Conservation (phyloP, 2,329 filamentous ascomycete species). For the Verticillium isaacii region DNA sequence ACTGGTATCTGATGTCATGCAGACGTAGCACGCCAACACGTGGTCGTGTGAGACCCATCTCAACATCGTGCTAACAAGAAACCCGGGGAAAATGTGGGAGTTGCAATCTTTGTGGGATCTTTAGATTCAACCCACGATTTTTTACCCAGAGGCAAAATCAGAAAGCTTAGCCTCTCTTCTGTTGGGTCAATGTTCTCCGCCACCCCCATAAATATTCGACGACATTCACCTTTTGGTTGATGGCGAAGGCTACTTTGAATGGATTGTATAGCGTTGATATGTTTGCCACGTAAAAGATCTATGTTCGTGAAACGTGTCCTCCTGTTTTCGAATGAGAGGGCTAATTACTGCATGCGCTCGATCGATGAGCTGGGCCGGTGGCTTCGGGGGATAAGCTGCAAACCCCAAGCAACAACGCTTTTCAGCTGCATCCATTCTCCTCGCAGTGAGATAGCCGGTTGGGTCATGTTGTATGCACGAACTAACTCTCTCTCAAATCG, state of each 20-base stretch:
- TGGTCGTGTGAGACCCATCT: neutral
- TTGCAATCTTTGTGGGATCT: neutral
- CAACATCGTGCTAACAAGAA: neutral
- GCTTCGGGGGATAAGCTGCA: too few species aligned
- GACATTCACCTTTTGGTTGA: neutral
- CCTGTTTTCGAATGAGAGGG: too few species aligned
- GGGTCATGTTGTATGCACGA: too few species aligned
- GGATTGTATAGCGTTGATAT: too few species aligned
- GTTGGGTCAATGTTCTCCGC: neutral
- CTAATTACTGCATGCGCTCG: too few species aligned
- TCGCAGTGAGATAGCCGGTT: too few species aligned
- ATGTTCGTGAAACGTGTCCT: too few species aligned
- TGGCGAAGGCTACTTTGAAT: neutral
- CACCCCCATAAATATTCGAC: neutral
- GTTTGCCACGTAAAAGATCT: too few species aligned
- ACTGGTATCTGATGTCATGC: neutral
- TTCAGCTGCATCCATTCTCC: too few species aligned
- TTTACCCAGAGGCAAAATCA: neutral
- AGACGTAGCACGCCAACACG: neutral
- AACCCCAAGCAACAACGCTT: too few species aligned
- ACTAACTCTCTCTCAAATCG: too few species aligned
- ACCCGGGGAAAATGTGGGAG: neutral
- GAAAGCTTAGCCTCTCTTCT: neutral
- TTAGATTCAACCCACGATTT: neutral
- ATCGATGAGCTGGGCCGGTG: too few species aligned